These are phyloP conservation scores for Chalciporus sp. DNA, from an alignment of 1,284 basidiomycete genomes.

Conservation along the genomic window DNA sequence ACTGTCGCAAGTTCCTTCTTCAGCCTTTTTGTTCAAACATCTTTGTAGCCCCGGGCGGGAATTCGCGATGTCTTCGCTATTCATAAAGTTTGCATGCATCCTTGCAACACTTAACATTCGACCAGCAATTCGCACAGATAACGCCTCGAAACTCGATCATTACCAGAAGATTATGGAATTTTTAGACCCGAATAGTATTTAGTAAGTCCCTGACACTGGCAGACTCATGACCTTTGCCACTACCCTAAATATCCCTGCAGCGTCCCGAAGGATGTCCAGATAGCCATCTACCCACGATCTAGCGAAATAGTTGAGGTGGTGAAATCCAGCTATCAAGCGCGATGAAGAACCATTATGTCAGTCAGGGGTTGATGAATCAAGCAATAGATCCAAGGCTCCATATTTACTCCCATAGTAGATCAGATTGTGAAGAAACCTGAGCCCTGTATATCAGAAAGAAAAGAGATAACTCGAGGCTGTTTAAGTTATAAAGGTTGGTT, in stretches of 20 bases:
- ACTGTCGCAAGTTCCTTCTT: neutral
- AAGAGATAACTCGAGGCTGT: neutral
- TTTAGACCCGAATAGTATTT: slow-evolving; percentile 10
- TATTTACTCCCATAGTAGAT: too few relatives aligned
- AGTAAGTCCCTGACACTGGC: neutral
- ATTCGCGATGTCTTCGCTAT: slow-evolving; percentile 7
- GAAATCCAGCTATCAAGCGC: slow-evolving; percentile 1
- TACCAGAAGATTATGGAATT: slow-evolving; percentile 7
- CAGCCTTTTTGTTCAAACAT: neutral
- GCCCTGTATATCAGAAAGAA: too few relatives aligned
- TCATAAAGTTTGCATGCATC: slow-evolving; percentile 10
- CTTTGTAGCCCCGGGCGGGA: slow-evolving; percentile 3
- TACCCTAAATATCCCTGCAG: neutral
- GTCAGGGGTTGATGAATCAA: neutral
- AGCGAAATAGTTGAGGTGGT: slow-evolving; percentile 1
- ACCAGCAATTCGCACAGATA: slow-evolving; percentile 1
- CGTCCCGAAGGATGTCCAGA: slow-evolving; percentile 4
- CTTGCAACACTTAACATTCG: neutral
- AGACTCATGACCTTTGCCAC: too few relatives aligned
- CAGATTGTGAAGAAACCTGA: too few relatives aligned
- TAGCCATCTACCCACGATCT: slow-evolving; percentile 6
- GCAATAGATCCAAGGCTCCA: too few relatives aligned
- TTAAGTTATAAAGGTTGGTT: neutral
- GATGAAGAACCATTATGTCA: neutral
- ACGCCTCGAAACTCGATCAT: neutral